Base-by-base conservation (phyloP, 106 monocot genomes). In the Dendrobium huoshanense region DNA sequence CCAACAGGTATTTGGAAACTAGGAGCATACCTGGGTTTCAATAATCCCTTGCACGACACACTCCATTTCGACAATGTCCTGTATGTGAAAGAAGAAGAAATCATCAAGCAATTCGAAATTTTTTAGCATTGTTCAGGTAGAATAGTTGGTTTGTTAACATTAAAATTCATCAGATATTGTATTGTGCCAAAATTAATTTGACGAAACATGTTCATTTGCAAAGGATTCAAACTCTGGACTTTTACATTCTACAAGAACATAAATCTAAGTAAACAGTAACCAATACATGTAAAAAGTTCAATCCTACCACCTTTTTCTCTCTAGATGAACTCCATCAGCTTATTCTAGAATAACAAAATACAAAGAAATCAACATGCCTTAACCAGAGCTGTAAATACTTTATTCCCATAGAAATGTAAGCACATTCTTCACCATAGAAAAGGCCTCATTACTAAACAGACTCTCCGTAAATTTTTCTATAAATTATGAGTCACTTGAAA, bases 11-110 rank as follows among this genome's bases (percentile, higher is more conserved):
- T 18, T 20, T n/a, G 8, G 1, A 29, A 58, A 48, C 37, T 10
- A 41, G 44, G 44, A 40, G 17, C 20, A 67, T 75, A 92, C 92
- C 89, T 89, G 89, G 29, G 92, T 89, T 83, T 92, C 89, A 78
- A 92, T 92, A 29, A 92, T 92, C 15, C 92, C 92, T 82, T 92
- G 92, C 40, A 92, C 89, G 27, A 92, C 84, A 79, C 92, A 92
- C 83, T 92, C 92, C 92, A 92, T 92, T 51, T 29, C 11, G 43
- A 6, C 18, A 42, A 41, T 74, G 41, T 31, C 41, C 74, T 74
- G 43, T 43, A 74, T 44, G 43, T 74, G 19, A 48, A 13, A 75
- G 42, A 75, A 76, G 20, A 25, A 76, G n/a, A 51, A 47, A 76
- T 76, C 41, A 51, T 76, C 48, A 19, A 19, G 74, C 17, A 42